Conservation (phyloP, 805 yeast species). For the Candida dajiaensis region DNA sequence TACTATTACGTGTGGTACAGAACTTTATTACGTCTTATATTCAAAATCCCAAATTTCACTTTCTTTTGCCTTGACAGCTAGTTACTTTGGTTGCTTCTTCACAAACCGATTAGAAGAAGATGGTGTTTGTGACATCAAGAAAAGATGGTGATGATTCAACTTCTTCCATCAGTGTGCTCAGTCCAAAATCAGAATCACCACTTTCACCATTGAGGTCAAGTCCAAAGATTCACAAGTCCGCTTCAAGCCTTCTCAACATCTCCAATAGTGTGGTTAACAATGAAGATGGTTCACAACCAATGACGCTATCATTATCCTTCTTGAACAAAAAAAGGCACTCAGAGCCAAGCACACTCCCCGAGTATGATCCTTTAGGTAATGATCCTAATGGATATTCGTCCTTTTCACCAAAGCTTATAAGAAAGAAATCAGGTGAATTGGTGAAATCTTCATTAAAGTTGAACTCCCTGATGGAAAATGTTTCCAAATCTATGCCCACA, state of each 20-base stretch:
- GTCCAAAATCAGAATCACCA: background rate
- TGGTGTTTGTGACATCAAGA: background rate
- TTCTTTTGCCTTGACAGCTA: background rate
- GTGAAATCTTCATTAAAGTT: conserved; percentile 67
- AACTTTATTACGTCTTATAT: too few relatives aligned
- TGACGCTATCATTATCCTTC: conserved; percentile 17
- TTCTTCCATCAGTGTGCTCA: background rate
- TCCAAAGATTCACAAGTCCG: background rate
- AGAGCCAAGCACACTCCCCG: conserved; percentile 5
- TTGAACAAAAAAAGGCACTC: conserved; percentile 18
- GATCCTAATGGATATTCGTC: background rate
- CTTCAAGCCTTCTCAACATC: background rate
- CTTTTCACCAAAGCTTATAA: conserved; percentile 38
- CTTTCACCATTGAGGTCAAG: background rate
- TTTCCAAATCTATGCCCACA: conserved; percentile 41
- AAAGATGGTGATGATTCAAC: background rate
- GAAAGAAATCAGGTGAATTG: conserved; percentile 86
- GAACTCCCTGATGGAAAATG: conserved; percentile 27
- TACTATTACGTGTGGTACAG: too few relatives aligned
- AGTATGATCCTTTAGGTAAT: background rate
- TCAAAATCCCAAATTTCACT: too few relatives aligned
- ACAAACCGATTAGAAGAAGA: background rate
- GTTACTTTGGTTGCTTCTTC: background rate
- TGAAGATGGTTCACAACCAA: background rate
- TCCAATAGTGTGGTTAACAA: background rate